Evolutionary conservation across 345 rosid genomes (phyloP).

Genomic region (Punica granatum): DNA sequence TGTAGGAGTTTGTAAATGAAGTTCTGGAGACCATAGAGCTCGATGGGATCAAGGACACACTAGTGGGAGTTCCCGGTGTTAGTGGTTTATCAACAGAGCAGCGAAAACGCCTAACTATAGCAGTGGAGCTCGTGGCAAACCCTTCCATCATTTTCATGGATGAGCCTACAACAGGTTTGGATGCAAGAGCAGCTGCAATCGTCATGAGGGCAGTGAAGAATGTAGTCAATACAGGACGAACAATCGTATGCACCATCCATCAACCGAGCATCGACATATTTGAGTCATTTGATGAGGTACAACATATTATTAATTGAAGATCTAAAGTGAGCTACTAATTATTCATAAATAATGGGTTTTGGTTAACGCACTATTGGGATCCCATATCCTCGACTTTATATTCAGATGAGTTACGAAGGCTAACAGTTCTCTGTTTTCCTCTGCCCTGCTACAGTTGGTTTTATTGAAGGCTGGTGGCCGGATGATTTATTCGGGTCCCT

Average conservation of each 20-base stretch:
- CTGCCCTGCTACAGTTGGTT: constrained; percentile 39
- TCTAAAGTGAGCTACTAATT: too few species aligned
- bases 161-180: constrained; percentile 82
- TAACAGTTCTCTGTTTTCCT: neutral
- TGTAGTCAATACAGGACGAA: constrained; percentile 66
- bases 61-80: constrained; percentile 58
- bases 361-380: neutral
- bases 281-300: constrained; percentile 82
- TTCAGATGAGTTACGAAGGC: neutral
- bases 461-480: constrained; percentile 68
- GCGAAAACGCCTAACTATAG: constrained; percentile 64
- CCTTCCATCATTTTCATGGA: constrained; percentile 84
- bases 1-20: constrained; percentile 62
- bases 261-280: constrained; percentile 85
- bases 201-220: constrained; percentile 83
- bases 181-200: constrained; percentile 83
- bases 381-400: neutral
- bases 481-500: constrained; percentile 55
- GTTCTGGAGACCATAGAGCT: constrained; percentile 72
- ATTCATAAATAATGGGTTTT: too few species aligned
- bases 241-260: constrained; percentile 77
- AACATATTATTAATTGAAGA: neutral
- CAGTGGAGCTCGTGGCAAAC: constrained; percentile 79
- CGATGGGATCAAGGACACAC: constrained; percentile 49
- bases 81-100: constrained; percentile 77